These are phyloP conservation scores for Aspergillus transmontanensis DNA, from an alignment of 2,329 filamentous ascomycete species.

Conservation along the genomic window DNA sequence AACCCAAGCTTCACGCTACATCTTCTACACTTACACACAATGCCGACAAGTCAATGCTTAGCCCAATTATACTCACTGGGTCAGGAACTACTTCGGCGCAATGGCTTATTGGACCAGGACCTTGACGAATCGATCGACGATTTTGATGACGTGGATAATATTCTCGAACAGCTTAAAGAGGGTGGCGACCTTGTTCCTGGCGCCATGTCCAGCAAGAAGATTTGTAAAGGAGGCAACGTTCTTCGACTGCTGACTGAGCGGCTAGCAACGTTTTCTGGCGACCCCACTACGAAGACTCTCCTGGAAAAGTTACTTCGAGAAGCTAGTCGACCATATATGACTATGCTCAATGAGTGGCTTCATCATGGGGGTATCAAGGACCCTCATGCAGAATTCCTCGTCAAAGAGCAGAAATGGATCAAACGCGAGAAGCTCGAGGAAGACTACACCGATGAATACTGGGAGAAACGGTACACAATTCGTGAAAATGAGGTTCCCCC, in stretches of 20 bases:
- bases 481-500: conserved; percentile 89
- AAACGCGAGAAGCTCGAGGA: conserved; percentile 86
- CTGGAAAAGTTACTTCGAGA: conserved; percentile 82
- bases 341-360: conserved; percentile 97
- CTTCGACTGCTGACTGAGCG: conserved; percentile 82
- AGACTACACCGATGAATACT: conserved; percentile 98
- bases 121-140: conserved; percentile 71
- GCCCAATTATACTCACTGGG: conserved; percentile 85
- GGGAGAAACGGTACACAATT: conserved; percentile 96
- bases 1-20: conserved; percentile 90
- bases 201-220: conserved; percentile 81
- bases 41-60: conserved; percentile 89
- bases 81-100: conserved; percentile 83
- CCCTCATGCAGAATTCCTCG: conserved; percentile 88
- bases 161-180: conserved; percentile 84
- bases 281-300: conserved; percentile 81
- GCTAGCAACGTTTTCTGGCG: conserved; percentile 86
- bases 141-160: conserved; percentile 85
- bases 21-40: conserved; percentile 86
- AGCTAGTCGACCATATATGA: conserved; percentile 92
- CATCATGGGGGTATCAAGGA: conserved; percentile 95
- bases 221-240: conserved; percentile 97
- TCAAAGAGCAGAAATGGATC: conserved; percentile 96
- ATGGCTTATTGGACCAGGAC: conserved; percentile 78
- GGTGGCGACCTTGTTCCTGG: conserved; percentile 79